Conservation (phyloP, 1,284 basidiomycete species). For the Singerocomus rubriflavus region DNA sequence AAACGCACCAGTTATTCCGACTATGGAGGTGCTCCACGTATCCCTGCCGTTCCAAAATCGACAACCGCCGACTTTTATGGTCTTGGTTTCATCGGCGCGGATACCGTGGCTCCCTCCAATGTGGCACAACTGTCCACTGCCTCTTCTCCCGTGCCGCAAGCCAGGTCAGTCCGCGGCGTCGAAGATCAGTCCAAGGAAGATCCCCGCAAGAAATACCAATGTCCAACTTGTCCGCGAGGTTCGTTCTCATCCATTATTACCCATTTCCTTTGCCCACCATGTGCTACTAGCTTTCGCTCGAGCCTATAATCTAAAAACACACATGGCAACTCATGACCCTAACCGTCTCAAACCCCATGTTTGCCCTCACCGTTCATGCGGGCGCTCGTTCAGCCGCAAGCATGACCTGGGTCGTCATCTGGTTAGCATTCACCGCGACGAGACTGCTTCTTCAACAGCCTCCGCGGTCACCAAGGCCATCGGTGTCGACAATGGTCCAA, state of each 20-base stretch:
- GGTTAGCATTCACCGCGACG: constrained; percentile 80
- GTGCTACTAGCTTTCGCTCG: constrained; percentile 68
- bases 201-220: constrained; percentile 73
- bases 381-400: constrained; percentile 85
- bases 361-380: constrained; percentile 78
- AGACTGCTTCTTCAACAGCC: constrained; percentile 43
- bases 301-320: constrained; percentile 90
- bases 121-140: constrained; percentile 48
- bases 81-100: constrained; percentile 37
- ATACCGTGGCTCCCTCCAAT: constrained; percentile 53
- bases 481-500: constrained; percentile 57
- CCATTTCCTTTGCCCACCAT: background rate
- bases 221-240: constrained; percentile 70
- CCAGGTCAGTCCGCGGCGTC: constrained; percentile 34
- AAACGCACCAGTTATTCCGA: constrained; percentile 59
- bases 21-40: constrained; percentile 51
- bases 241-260: constrained; percentile 15
- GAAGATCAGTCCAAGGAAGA: constrained; percentile 51
- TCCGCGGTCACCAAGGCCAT: constrained; percentile 46
- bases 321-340: constrained; percentile 87
- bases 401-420: constrained; percentile 86
- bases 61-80: constrained; percentile 56
- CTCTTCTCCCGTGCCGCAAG: constrained; percentile 41
- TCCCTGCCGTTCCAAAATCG: constrained; percentile 38
- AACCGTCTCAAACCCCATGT: constrained; percentile 81